Base-by-base conservation (phyloP, 1,284 basidiomycete genomes). In the Apiotrichum brassicae region DNA sequence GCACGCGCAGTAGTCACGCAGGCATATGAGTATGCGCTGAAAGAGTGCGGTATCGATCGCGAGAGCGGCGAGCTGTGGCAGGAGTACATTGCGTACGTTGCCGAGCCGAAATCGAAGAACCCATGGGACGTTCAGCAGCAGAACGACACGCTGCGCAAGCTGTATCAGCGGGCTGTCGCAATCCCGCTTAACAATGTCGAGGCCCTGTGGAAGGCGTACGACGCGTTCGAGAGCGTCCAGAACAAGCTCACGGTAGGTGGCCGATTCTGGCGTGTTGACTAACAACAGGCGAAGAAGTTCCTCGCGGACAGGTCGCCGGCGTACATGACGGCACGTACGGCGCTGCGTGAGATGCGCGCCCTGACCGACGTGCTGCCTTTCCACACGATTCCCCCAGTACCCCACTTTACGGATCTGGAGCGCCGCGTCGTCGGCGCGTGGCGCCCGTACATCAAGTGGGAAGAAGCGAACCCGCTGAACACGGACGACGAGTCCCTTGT, bases 121-220 rank as follows among this genome's bases (percentile, higher is more conserved):
- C 86, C 87, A 20, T 97, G 93, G 93, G 92, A 97, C 68, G 84
- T 87, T 58, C 90, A 94, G 63, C 89, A 94, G 68, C 91, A 93
- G 71, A 92, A 91, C 83, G 94, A 97, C 63, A 81, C 83, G 4
- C 77, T 98, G 4, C 84, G 94, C 48, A 90, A 89, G 66, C 83
- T 89, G 4, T 97, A 94, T 73, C 91, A 95, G 64, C 82, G 89
- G 43, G 94, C 90, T 0, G 86, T 97, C 26, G 86, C 89, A 61
- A 89, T 95, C 20, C 95, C 95, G 0, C 79, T 97, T 59, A 85
- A 91, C 70, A 94, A 92, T 63, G 83, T 98, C 61, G 93, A 97
- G 72, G 78, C 79, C 36, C 79, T 99, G 36, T 99, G 95, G 95
- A 84, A 87, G 65, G 90, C 95, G 48, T 87, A 93, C 61, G 93